Base-by-base conservation (phyloP, 345 rosid genomes). In the Psidium friedrichsthalianum region DNA sequence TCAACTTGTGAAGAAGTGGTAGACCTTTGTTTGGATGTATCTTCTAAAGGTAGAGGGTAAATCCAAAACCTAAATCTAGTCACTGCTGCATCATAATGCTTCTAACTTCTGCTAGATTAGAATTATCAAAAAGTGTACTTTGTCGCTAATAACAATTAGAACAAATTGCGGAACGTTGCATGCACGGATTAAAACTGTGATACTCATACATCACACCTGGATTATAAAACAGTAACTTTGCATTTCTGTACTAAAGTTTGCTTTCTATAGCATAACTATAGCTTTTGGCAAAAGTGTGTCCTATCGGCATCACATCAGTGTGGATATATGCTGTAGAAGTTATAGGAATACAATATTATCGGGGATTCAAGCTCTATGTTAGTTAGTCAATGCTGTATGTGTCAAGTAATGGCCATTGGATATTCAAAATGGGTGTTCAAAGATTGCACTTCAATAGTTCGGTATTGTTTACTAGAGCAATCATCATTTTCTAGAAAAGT, bases 81-180 rank as follows among this genome's bases (percentile, higher is more conserved):
- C 47, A 32, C 24, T 32, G 78, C 12, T 69, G 78, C 78, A 69
- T 69, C 78, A 32, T 69, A 69, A 32, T 0, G 78, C 78, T 36
- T 69, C 78, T 69, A 69, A 69, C 36, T 69, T 69, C 78, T 69
- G 78, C 78, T 69, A 40, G 78, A 69, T 32, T 69, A 32, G 78
- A 32, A 69, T 69, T 69, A 32, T 69, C 3, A 69, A 8, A 32
- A 18, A 4, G 76, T 2, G 32, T 1, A 64, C 24, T 32, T 69
- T 69, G 78, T 69, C 8, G 6, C 78, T 69, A 18, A 32, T 32
- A 69, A 69, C 21, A 21, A 32, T 69, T 69, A 4, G 78, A 18
- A 32, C 0, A 12, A 32, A 69, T 2, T 69, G 47, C 47, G 16
- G 78, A 32, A 69, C 18, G 12, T 32, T 69, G 78, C 12, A 1